Base-by-base conservation (phyloP, 768 basidiomycete species). In the Fibroporia radiculosa region DNA sequence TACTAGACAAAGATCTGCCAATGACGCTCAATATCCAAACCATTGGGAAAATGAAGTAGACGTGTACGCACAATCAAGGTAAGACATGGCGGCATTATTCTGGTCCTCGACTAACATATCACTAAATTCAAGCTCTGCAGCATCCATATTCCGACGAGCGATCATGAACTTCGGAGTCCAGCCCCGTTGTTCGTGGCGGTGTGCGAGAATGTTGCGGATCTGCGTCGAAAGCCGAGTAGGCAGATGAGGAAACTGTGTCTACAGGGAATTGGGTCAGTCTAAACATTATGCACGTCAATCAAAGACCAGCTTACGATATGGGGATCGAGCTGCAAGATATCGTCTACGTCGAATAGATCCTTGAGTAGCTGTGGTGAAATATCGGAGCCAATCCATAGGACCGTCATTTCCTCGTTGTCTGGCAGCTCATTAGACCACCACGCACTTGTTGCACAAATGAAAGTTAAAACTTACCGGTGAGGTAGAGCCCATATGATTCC, bases 51-150 rank as follows among this genome's bases (percentile, higher is more conserved):
- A 20, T 12, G 1, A 27, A 40, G 36, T n/a, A 23, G 31, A 44
- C 29, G 18, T 34, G 36, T 5, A 71, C 82, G 51, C 56, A 95
- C 92, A 93, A 60, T 96, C 91, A 4, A 82, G 64, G 65, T 95
- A 96, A 1, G 88, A 83, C 80, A 93, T 76, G 0, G 83, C 84
- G n/a, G 88, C 93, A 55, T 95, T 96, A 59, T 99, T 99, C 61
- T 84, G 78, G 64, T 99, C 96, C 68, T 99, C 96, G 20, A 96
- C 81, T 11, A 99, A 73, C 87, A 96, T 87, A 66, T 99, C 96
- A 51, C 86, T 87, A 56, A 95, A 97, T 62, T 98, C 96, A 35
- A 98, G 77, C 67, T 99, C 95, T 41, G 79, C 69, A 11, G 79
- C 95, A 58, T 99, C 96, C 61, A 93, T 70, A 59, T 96, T 90